These are phyloP conservation scores for Colletotrichum phormii DNA, from an alignment of 2,329 filamentous ascomycete species.

Conservation along the genomic window DNA sequence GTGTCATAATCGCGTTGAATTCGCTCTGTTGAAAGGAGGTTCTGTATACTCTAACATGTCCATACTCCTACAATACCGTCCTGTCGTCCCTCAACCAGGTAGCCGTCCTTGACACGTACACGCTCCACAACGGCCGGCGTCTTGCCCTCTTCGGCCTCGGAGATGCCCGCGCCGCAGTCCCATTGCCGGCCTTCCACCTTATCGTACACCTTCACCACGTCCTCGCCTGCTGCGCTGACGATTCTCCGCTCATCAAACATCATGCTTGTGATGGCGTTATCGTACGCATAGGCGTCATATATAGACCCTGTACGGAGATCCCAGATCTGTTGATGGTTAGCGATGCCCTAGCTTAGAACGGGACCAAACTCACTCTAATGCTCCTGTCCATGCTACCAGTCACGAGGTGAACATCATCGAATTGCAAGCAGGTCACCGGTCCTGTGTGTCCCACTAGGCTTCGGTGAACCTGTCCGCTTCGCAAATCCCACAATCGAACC, in stretches of 20 bases:
- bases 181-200: slow-evolving; percentile 96
- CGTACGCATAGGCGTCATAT: slow-evolving; percentile 95
- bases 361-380: slow-evolving; percentile 79
- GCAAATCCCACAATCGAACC: slow-evolving; percentile 95
- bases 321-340: slow-evolving; percentile 81
- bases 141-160: slow-evolving; percentile 74
- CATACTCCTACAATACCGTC: slow-evolving; percentile 93
- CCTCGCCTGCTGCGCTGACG: slow-evolving; percentile 88
- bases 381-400: slow-evolving; percentile 94
- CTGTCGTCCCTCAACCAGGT: slow-evolving; percentile 88
- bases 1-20: slow-evolving; percentile 24
- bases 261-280: slow-evolving; percentile 92
- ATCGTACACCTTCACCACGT: slow-evolving; percentile 97
- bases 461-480: slow-evolving; percentile 96
- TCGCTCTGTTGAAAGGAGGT: slow-evolving; percentile 29
- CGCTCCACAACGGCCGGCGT: slow-evolving; percentile 79
- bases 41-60: slow-evolving; percentile 68
- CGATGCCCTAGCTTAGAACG: neutral
- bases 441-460: slow-evolving; percentile 96
- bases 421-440: slow-evolving; percentile 92
- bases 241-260: slow-evolving; percentile 96
- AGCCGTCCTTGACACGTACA: slow-evolving; percentile 93
- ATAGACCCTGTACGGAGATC: slow-evolving; percentile 96
- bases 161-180: slow-evolving; percentile 90
- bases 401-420: slow-evolving; percentile 94